A percentile compares a stretch with the other conserved stretches of the same genome.
These are phyloP conservation scores for Leccinum laetum DNA, from an alignment of 1,284 basidiomycete genomes.

Conservation along the genomic window DNA sequence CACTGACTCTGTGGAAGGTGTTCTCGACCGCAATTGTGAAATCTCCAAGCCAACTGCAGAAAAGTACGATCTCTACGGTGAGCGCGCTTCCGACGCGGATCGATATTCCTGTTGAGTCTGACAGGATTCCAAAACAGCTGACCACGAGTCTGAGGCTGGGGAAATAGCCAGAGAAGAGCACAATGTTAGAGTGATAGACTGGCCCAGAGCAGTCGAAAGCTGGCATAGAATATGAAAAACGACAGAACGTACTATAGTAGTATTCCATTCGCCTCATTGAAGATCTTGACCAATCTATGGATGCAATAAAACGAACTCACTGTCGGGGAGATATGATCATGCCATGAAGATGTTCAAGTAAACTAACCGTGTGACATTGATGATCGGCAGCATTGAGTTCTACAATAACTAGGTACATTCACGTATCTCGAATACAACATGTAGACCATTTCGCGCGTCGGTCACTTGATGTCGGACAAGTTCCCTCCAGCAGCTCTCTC, in stretches of 20 bases:
- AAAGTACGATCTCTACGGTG: background rate
- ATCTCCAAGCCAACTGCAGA: background rate
- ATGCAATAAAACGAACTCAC: background rate
- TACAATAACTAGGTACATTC: background rate
- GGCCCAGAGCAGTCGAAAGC: background rate
- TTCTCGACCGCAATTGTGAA: background rate
- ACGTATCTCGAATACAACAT: background rate
- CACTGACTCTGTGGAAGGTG: background rate
- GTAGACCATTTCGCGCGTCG: background rate
- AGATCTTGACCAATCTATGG: background rate
- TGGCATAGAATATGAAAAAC: background rate
- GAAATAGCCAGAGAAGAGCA: background rate
- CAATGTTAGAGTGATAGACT: background rate
- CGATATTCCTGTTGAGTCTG: background rate
- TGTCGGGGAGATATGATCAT: too few species aligned
- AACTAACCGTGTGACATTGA: too few species aligned
- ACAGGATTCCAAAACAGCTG: background rate
- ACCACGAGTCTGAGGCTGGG: background rate
- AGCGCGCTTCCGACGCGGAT: background rate
- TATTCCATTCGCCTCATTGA: too few species aligned
- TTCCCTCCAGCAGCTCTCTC: conserved; percentile 63
- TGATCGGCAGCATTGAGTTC: too few species aligned
- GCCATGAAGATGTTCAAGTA: too few species aligned
- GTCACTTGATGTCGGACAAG: conserved; percentile 44
- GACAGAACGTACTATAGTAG: background rate